Conservation (phyloP, 2,329 filamentous ascomycete genomes). For the Ophioceras dolichostomum region DNA sequence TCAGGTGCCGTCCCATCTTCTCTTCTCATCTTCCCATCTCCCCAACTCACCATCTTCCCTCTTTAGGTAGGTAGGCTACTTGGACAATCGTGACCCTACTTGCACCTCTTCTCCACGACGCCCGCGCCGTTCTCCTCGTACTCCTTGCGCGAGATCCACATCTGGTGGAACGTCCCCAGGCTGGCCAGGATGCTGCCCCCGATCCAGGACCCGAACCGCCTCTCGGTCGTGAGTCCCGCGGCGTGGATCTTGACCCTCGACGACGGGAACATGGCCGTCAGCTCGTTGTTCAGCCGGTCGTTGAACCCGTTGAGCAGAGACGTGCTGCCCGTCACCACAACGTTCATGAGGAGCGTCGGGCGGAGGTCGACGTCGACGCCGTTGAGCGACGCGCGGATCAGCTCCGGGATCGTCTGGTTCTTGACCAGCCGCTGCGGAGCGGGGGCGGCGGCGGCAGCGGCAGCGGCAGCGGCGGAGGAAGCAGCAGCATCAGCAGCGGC, state of each 20-base stretch:
- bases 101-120: constrained; percentile 94
- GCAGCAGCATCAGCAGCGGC: background rate
- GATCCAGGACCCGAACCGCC: constrained; percentile 62
- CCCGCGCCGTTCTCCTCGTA: constrained; percentile 88
- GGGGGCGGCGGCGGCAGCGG: constrained; percentile 24
- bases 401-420: constrained; percentile 68
- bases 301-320: constrained; percentile 85
- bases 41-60: too few relatives aligned
- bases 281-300: constrained; percentile 76
- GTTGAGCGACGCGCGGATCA: constrained; percentile 66
- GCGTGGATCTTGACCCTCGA: constrained; percentile 82
- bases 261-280: constrained; percentile 70
- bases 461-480: constrained; percentile 2
- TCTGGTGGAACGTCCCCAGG: constrained; percentile 95
- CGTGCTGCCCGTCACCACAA: constrained; percentile 84
- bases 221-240: constrained; percentile 72
- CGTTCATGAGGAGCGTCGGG: constrained; percentile 70
- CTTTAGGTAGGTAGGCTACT: too few relatives aligned
- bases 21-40: too few relatives aligned
- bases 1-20: too few relatives aligned
- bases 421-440: constrained; percentile 41
- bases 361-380: constrained; percentile 84
- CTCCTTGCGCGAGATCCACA: constrained; percentile 98
- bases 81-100: too few relatives aligned
- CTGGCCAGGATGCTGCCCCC: constrained; percentile 85